Evolutionary conservation across 2,329 filamentous ascomycete genomes (phyloP).

Genomic region (Phoma sp.): DNA sequence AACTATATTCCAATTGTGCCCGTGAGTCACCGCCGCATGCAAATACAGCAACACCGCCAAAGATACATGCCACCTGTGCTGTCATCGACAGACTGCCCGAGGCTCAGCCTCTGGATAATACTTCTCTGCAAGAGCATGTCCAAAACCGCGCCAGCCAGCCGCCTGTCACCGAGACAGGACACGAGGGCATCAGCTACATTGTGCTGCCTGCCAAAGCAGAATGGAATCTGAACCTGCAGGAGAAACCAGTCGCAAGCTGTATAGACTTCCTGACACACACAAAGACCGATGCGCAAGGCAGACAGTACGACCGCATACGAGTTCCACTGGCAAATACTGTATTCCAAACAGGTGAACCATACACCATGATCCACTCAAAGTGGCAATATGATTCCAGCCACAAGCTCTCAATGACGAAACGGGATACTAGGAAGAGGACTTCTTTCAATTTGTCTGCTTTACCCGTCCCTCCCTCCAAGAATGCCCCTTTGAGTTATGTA

Average conservation of each 20-base stretch:
- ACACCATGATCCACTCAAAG: slow-evolving; percentile 32
- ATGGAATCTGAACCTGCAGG: background rate
- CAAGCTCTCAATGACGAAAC: background rate
- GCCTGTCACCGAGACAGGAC: slow-evolving; percentile 30
- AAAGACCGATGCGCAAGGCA: background rate
- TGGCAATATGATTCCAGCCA: slow-evolving; percentile 24
- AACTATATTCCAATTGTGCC: slow-evolving; percentile 14
- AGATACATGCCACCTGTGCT: slow-evolving; percentile 37
- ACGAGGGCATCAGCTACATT: slow-evolving; percentile 45
- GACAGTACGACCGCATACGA: slow-evolving; percentile 46
- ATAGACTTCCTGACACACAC: slow-evolving; percentile 33
- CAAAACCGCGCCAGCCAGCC: background rate
- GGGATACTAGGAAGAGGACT: background rate
- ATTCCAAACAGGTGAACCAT: slow-evolving; percentile 69
- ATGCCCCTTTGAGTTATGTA: background rate
- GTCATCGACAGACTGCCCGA: slow-evolving; percentile 47
- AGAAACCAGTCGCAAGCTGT: background rate
- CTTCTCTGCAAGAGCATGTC: background rate
- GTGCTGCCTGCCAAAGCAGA: slow-evolving; percentile 18
- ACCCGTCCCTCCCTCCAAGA: slow-evolving; percentile 1
- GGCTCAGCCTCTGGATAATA: slow-evolving; percentile 10
- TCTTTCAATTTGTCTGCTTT: slow-evolving; percentile 6
- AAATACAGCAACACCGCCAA: background rate
- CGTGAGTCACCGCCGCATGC: no score
- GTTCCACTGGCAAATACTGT: slow-evolving; percentile 78